A percentile compares a stretch with the other conserved stretches of the same genome.
Evolutionary conservation across 306 rosid species (phyloP).

Genomic region (Lathyrus sativus): DNA sequence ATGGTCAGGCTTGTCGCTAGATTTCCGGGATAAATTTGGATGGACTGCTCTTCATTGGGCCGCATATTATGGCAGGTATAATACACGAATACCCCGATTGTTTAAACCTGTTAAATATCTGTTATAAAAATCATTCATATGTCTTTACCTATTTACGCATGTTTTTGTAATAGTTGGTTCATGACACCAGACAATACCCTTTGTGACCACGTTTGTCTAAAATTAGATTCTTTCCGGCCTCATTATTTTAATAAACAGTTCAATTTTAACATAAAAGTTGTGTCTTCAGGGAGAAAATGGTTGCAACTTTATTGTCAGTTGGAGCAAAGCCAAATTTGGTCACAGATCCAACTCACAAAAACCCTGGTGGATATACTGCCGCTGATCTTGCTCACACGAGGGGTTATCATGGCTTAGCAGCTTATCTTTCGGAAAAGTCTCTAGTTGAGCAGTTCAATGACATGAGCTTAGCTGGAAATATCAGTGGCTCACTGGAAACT

Average conservation of each 20-base stretch:
- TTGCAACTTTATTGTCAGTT: constrained; percentile 68
- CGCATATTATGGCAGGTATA: constrained; percentile 79
- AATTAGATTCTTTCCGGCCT: neutral
- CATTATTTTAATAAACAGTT: too few relatives aligned
- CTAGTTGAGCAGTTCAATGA: constrained; percentile 77
- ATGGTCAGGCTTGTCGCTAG: constrained; percentile 82
- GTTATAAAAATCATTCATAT: neutral
- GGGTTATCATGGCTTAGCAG: constrained; percentile 85
- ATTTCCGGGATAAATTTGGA: constrained; percentile 88
- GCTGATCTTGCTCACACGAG: constrained; percentile 75
- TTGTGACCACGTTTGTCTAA: neutral
- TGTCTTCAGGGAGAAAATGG: constrained; percentile 80
- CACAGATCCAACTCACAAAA: constrained; percentile 78
- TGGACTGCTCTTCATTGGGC: constrained; percentile 99
- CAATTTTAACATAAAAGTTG: constrained; percentile 1
- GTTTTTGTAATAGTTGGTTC: constrained; percentile 6
- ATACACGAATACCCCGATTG: constrained; percentile 17
- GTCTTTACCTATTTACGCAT: neutral
- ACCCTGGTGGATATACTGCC: constrained; percentile 77
- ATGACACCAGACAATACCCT: neutral
- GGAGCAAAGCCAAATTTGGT: constrained; percentile 96
- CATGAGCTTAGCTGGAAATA: constrained; percentile 87
- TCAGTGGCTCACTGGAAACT: constrained; percentile 73
- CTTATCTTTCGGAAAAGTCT: constrained; percentile 90
- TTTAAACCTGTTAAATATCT: constrained; percentile 10